These are phyloP conservation scores for Teratosphaeria gauchensis DNA, from an alignment of 2,329 filamentous ascomycete genomes.

Conservation along the genomic window DNA sequence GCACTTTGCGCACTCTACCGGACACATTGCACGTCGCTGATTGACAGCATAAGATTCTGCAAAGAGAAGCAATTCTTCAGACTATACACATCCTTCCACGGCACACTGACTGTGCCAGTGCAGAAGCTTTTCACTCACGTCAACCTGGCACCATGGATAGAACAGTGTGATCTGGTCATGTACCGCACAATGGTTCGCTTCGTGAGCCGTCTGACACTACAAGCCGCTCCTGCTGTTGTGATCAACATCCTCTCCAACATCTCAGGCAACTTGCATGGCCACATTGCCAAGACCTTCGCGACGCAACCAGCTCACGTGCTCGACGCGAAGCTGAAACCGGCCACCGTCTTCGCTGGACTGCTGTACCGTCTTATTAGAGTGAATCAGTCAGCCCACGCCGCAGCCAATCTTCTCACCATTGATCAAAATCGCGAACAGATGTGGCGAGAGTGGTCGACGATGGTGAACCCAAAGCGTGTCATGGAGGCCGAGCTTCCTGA, in stretches of 20 bases:
- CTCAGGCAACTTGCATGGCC: constrained; percentile 66
- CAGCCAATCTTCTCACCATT: constrained; percentile 83
- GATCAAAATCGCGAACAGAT: constrained; percentile 86
- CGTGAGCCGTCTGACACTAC: constrained; percentile 75
- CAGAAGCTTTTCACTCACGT: constrained; percentile 82
- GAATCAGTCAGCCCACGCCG: constrained; percentile 87
- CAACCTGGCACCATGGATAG: constrained; percentile 80
- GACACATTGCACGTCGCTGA: constrained; percentile 87
- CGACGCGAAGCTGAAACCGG: constrained; percentile 76
- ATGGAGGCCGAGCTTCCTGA: constrained; percentile 48
- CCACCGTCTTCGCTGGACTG: constrained; percentile 77
- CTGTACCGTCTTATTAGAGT: constrained; percentile 81
- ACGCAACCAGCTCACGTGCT: constrained; percentile 78
- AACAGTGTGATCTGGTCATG: constrained; percentile 88
- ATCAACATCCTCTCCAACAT: constrained; percentile 81
- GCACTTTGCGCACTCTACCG: constrained; percentile 81
- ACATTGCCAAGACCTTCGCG: constrained; percentile 78
- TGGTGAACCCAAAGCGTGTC: constrained; percentile 47
- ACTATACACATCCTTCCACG: constrained; percentile 88
- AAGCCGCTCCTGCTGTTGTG: constrained; percentile 81
- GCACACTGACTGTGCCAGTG: constrained; percentile 90
- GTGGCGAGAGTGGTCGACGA: constrained; percentile 79
- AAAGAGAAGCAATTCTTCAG: constrained; percentile 96
- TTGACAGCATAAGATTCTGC: constrained; percentile 92
- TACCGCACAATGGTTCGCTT: constrained; percentile 97